Evolutionary conservation across 2,329 filamentous ascomycete genomes (phyloP).

Genomic region (Beauveria australis): DNA sequence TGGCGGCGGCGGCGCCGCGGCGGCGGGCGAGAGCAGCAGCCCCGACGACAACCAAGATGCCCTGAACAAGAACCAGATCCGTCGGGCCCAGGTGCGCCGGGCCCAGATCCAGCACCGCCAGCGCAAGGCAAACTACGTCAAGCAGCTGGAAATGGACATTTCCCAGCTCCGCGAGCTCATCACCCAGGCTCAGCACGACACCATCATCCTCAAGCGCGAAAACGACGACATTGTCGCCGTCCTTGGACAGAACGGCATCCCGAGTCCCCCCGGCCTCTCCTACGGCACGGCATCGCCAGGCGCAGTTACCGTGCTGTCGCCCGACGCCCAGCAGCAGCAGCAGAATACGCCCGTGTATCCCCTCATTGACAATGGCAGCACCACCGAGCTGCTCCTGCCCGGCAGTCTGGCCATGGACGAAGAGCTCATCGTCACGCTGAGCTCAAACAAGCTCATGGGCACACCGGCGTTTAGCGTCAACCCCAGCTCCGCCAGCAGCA

Average conservation of each 20-base stretch:
- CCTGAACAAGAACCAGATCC: constrained; percentile 32
- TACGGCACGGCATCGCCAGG: constrained; percentile 2
- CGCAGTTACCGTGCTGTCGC: constrained; percentile 4
- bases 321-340: background rate
- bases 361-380: background rate
- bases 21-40: background rate
- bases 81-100: constrained; percentile 43
- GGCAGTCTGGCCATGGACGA: constrained; percentile 29
- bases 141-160: constrained; percentile 45
- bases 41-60: constrained; percentile 19
- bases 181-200: constrained; percentile 31
- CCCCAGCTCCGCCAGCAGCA: constrained; percentile 16
- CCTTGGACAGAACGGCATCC: constrained; percentile 22
- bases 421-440: constrained; percentile 32
- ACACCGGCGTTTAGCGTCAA: constrained; percentile 37
- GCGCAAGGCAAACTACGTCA: constrained; percentile 47
- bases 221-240: constrained; percentile 35
- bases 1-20: background rate
- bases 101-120: constrained; percentile 49
- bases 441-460: constrained; percentile 31
- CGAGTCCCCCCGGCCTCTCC: constrained; percentile 11
- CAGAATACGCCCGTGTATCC: background rate
- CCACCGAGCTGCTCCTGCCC: background rate
- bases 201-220: constrained; percentile 27
- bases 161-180: constrained; percentile 40